Percentiles rank a stretch among this genome's conserved stretches.
Evolutionary conservation across 768 basidiomycete genomes (phyloP).

Genomic region (Rhodotorula kratochvilovae): DNA sequence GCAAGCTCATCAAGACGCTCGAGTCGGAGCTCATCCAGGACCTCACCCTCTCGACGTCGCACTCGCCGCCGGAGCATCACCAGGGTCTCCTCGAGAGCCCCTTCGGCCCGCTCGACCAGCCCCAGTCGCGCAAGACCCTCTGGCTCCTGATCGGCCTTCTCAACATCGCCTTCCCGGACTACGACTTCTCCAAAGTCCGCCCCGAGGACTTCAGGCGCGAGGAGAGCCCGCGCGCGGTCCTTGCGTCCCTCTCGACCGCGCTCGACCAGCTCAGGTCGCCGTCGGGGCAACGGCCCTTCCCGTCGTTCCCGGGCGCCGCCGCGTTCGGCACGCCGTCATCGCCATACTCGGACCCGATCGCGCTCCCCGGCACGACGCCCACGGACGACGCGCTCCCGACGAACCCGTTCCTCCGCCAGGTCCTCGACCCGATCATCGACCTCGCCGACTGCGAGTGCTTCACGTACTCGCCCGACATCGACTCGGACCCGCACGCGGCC

Average conservation of each 20-base stretch:
- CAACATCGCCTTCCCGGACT: slow-evolving; percentile 94
- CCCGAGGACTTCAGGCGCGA: slow-evolving; percentile 86
- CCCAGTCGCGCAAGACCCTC: slow-evolving; percentile 77
- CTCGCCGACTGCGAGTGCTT: slow-evolving; percentile 91
- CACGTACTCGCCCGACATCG: slow-evolving; percentile 85
- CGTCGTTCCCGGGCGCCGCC: slow-evolving; percentile 73
- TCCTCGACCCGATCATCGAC: slow-evolving; percentile 83
- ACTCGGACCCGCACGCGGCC: slow-evolving; percentile 82
- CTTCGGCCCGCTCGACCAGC: slow-evolving; percentile 85
- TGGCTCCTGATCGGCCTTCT: slow-evolving; percentile 94
- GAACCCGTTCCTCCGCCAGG: slow-evolving; percentile 76
- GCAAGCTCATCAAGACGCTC: slow-evolving; percentile 88
- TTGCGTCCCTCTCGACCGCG: slow-evolving; percentile 78
- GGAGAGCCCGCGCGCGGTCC: slow-evolving; percentile 58
- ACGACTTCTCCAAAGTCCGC: slow-evolving; percentile 89
- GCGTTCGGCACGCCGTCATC: slow-evolving; percentile 52
- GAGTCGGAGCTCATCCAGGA: slow-evolving; percentile 77
- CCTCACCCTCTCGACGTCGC: slow-evolving; percentile 57
- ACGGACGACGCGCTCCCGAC: slow-evolving; percentile 59
- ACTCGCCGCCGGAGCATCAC: slow-evolving; percentile 69
- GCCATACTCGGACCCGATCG: slow-evolving; percentile 35
- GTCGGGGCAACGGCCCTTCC: slow-evolving; percentile 60
- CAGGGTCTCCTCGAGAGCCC: slow-evolving; percentile 70
- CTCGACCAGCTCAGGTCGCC: slow-evolving; percentile 59
- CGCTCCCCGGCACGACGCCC: slow-evolving; percentile 33